Evolutionary conservation across 805 yeast species (phyloP).

Genomic region (Barnettozyma californica): DNA sequence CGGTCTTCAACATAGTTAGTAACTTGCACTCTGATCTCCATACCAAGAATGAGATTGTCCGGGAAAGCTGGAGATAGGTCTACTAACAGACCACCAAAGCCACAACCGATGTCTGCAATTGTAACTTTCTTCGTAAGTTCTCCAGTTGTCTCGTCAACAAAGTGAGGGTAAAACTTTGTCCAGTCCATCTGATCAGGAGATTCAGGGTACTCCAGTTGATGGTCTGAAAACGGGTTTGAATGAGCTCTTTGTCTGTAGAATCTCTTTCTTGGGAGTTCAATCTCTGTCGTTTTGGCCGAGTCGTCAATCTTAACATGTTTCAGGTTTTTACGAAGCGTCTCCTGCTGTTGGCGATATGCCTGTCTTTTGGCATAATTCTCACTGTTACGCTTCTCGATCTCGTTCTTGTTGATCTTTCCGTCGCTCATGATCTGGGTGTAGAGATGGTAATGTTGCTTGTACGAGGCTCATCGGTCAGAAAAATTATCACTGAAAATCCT

Average conservation of each 20-base stretch:
- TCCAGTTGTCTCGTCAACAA: slow-evolving; percentile 35
- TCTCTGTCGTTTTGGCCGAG: slow-evolving; percentile 18
- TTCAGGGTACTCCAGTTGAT: slow-evolving; percentile 80
- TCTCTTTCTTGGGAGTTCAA: slow-evolving; percentile 73
- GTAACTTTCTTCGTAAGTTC: slow-evolving; percentile 54
- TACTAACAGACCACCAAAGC: slow-evolving; percentile 87
- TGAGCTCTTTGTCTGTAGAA: slow-evolving; percentile 96
- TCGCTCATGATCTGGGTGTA: not conserved
- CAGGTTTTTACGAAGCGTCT: slow-evolving; percentile 40
- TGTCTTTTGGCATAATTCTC: slow-evolving; percentile 29
- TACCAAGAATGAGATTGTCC: slow-evolving; percentile 73
- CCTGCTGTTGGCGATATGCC: slow-evolving; percentile 41
- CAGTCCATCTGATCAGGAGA: slow-evolving; percentile 86
- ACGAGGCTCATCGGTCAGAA: not conserved
- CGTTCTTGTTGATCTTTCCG: slow-evolving; percentile 14
- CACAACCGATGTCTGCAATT: slow-evolving; percentile 96
- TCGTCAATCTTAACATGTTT: slow-evolving; percentile 43
- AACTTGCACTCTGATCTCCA: slow-evolving; percentile 97
- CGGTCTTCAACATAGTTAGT: slow-evolving; percentile 96
- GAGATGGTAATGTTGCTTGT: not conserved
- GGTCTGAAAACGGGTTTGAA: slow-evolving; percentile 96
- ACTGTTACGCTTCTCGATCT: slow-evolving; percentile 18
- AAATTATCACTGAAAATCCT: not conserved
- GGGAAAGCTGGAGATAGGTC: slow-evolving; percentile 77
- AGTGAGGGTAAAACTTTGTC: slow-evolving; percentile 68